A percentile compares a stretch with the other conserved stretches of the same genome.
Conservation (phyloP, 164 flowering plant species). For the Vitis labrusca region DNA sequence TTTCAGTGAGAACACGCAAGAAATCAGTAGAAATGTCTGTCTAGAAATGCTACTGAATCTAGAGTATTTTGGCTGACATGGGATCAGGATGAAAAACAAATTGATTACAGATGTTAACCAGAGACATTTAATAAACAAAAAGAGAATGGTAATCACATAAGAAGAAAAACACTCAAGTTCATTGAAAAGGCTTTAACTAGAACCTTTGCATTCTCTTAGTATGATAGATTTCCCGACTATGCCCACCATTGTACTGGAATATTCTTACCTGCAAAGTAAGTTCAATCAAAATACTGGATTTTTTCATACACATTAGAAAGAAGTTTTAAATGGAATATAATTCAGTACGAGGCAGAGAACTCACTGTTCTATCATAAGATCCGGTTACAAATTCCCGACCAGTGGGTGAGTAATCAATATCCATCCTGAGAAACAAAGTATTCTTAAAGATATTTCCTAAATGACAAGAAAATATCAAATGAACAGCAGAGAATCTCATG, state of each 20-base stretch:
- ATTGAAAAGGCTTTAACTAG: neutral
- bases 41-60: no score
- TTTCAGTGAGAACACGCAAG: neutral
- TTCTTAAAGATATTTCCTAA: neutral
- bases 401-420: conserved; percentile 95
- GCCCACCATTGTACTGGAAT: conserved; percentile 89
- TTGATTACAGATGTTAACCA: no score
- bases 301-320: neutral
- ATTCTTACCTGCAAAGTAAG: conserved; percentile 68
- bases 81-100: no score
- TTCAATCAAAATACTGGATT: neutral
- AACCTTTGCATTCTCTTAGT: conserved; percentile 99
- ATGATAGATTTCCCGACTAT: conserved; percentile 90
- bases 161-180: neutral
- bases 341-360: conserved; percentile 19
- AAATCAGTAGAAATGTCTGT: no score
- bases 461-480: neutral
- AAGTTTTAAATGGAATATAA: neutral
- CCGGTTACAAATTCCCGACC: conserved; percentile 98
- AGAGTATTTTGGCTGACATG: no score
- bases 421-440: conserved; percentile 69
- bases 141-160: neutral
- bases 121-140: neutral
- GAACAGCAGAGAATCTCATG: neutral
- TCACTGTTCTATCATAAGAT: conserved; percentile 94